These are phyloP conservation scores for Gossypium davidsonii DNA, from an alignment of 441 rosid species.

Conservation along the genomic window DNA sequence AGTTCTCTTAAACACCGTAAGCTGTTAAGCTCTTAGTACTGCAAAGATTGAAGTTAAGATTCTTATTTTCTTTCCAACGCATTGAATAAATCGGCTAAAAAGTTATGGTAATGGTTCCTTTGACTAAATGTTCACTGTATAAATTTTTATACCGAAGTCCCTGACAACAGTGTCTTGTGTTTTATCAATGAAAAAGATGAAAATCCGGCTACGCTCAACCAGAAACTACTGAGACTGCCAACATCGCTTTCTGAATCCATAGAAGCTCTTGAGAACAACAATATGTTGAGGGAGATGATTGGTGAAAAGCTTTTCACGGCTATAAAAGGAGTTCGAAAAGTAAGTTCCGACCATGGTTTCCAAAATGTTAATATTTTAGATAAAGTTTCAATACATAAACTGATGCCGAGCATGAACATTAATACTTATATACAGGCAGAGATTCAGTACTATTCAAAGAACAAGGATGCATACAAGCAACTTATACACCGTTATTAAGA, in stretches of 20 bases:
- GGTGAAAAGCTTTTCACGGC: conserved; percentile 71
- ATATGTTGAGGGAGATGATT: conserved; percentile 43
- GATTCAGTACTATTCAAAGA: conserved; percentile 49
- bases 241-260: conserved; percentile 59
- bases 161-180: not conserved
- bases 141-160: not conserved
- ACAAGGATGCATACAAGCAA: conserved; percentile 64
- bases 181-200: conserved; percentile 35
- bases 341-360: conserved; percentile 19
- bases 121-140: conserved; percentile 3
- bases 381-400: not conserved
- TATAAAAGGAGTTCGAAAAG: conserved; percentile 82
- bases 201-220: conserved; percentile 52
- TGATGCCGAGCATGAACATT: not conserved
- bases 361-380: not conserved
- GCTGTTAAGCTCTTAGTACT: not conserved
- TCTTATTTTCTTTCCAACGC: not conserved
- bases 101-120: not conserved
- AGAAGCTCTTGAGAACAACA: conserved; percentile 60
- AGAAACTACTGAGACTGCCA: conserved; percentile 57
- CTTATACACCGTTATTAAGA: conserved; percentile 70
- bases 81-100: not conserved
- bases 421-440: conserved; percentile 58
- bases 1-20: not conserved
- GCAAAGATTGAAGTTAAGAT: not conserved